phyloP scores from a whole-genome alignment of 805 yeast genomes.

The Lachancea dasiensis region DNA sequence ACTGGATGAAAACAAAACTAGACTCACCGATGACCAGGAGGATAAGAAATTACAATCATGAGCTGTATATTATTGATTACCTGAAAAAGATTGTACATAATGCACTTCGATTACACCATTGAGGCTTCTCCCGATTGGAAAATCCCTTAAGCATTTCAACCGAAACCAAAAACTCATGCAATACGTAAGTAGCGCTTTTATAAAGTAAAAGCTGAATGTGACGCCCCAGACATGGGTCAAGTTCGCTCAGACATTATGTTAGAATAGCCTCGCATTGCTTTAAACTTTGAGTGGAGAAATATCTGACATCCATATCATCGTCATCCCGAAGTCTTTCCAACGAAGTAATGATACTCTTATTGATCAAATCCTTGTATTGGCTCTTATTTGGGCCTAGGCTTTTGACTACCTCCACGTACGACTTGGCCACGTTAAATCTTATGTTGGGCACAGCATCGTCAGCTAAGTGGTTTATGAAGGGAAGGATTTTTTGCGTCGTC shows the following conservation, averaged over 20 bases:
- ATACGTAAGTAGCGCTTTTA: no score
- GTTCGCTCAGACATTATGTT: conserved; percentile 1
- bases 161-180: no score
- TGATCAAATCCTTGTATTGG: conserved; percentile 35
- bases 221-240: no score
- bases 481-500: conserved; percentile 61
- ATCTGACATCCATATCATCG: conserved; percentile 83
- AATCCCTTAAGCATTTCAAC: no score
- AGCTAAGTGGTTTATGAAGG: conserved; percentile 67
- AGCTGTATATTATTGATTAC: no score
- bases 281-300: conserved; percentile 66
- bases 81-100: no score
- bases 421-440: conserved; percentile 89
- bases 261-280: conserved; percentile 28
- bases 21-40: no score
- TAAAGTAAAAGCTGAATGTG: no score
- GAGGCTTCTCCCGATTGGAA: no score
- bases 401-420: conserved; percentile 57
- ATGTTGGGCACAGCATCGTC: conserved; percentile 90
- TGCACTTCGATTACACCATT: no score
- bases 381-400: conserved; percentile 37
- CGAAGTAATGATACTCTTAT: conserved; percentile 52
- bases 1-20: neutral
- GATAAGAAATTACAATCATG: no score
- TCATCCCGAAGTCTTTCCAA: conserved; percentile 64